Evolutionary conservation across 495 filamentous ascomycete species (phyloP).

Genomic region (Penicillium desertorum): DNA sequence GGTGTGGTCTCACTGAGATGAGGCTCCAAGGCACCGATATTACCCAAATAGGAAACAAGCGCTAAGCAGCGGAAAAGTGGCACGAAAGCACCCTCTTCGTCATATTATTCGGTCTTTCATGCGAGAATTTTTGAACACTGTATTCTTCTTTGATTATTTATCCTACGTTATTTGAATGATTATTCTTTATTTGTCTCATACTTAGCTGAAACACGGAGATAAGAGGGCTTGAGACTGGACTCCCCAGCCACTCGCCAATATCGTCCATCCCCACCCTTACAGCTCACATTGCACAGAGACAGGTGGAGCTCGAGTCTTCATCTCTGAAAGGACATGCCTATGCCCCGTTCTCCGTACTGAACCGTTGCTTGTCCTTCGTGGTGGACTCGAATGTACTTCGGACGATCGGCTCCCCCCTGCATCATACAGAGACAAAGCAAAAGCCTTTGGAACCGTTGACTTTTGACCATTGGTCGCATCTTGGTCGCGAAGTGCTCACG

Average conservation of each 20-base stretch:
- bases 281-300: slow-evolving; percentile 9
- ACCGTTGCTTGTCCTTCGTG: background rate
- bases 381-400: slow-evolving; percentile 12
- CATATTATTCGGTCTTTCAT: background rate
- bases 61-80: slow-evolving; percentile 1
- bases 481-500: slow-evolving; percentile 8
- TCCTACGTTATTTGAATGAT: background rate
- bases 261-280: slow-evolving; percentile 7
- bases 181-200: background rate
- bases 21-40: slow-evolving; percentile 2
- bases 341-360: background rate
- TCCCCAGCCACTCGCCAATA: slow-evolving; percentile 12
- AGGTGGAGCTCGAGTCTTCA: slow-evolving; percentile 1
- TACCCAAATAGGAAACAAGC: background rate
- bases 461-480: slow-evolving; percentile 11
- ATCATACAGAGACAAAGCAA: slow-evolving; percentile 19
- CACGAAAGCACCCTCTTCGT: no score
- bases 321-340: background rate
- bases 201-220: background rate
- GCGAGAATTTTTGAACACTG: background rate
- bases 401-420: slow-evolving; percentile 23
- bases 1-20: background rate
- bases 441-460: slow-evolving; percentile 12
- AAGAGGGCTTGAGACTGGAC: background rate
- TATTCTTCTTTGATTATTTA: background rate